Evolutionary conservation across 495 filamentous ascomycete genomes (phyloP).

Genomic region (Penicillium malachiteum): DNA sequence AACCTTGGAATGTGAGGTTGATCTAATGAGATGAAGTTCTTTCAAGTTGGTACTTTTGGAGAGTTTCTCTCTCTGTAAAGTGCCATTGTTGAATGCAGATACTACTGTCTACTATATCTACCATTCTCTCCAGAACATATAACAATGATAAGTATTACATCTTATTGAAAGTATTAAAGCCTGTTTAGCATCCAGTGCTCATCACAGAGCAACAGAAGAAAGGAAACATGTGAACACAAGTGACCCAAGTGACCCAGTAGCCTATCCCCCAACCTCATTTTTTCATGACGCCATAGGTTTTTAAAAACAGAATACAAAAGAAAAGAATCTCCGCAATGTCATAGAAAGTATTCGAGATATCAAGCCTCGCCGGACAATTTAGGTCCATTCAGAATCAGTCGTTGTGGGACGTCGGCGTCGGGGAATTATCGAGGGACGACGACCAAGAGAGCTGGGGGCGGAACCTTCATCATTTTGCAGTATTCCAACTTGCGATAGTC

Average conservation of each 20-base stretch:
- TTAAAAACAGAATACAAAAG: conserved; percentile 7
- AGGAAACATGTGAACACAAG: conserved; percentile 10
- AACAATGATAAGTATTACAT: conserved; percentile 10
- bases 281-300: conserved; percentile 16
- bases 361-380: background rate
- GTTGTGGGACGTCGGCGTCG: conserved; percentile 38
- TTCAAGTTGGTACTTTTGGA: too few relatives aligned
- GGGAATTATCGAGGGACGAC: conserved; percentile 39
- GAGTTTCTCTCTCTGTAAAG: too few relatives aligned
- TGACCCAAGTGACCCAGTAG: conserved; percentile 7
- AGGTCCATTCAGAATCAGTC: conserved; percentile 41
- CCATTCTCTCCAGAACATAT: too few relatives aligned
- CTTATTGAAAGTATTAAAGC: conserved; percentile 20
- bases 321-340: conserved; percentile 6
- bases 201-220: conserved; percentile 14
- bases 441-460: conserved; percentile 34
- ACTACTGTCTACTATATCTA: too few relatives aligned
- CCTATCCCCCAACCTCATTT: conserved; percentile 1
- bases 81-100: too few relatives aligned
- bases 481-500: conserved; percentile 40
- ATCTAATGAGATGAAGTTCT: too few relatives aligned
- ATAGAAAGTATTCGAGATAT: conserved; percentile 3
- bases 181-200: conserved; percentile 28
- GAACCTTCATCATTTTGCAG: conserved; percentile 38
- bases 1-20: too few relatives aligned